Base-by-base conservation (phyloP, 495 filamentous ascomycete species). In the Alectoria sarmentosa region DNA sequence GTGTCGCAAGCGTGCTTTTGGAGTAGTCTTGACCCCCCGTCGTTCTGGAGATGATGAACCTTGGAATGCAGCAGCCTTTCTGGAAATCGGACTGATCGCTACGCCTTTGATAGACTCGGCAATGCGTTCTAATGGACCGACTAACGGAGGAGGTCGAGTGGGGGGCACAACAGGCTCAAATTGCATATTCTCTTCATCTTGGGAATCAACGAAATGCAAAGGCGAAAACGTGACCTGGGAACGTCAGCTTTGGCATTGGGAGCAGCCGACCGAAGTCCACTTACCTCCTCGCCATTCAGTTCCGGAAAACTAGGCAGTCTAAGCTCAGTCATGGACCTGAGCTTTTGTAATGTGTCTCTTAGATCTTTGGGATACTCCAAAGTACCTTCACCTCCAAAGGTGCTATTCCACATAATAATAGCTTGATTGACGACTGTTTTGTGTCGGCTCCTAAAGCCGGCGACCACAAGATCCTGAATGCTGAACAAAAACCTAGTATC, bases 391-490 rank as follows among this genome's bases (percentile, higher is more conserved):
- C 64, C 67, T 3, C 78, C 83, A 72, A 87, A 88, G 0, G 79
- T 84, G 2, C 75, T 65, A 60, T 84, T 83, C 86, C 86, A 90
- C 63, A 85, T 76, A 9, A 76, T 75, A 32, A 88, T 72, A 37
- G 84, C 82, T 7, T 70, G 66, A 62, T 83, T 85, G 19, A 80
- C 77, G 36, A 84, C 77, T 5, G 70, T 71, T 28, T 76, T 78
- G 60, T 88, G 82, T 14, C 46, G 81, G 84, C 52, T 80, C 70
- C 60, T 49, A 10, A 91, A 76, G 11, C 85, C 82, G 42, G 84
- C 76, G 41, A 79, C 76, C 2, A 90, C 72, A 30, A 90, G 73
- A 0, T 69, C 66, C 62, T 84, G 79, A 36, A 88, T 76, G 23
- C 69, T 73, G 52, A 74, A 67, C 6, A 88, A 69, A 7, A 77